These are phyloP conservation scores for Rachicladosporium sp. DNA, from an alignment of 2,329 filamentous ascomycete genomes.

Conservation along the genomic window DNA sequence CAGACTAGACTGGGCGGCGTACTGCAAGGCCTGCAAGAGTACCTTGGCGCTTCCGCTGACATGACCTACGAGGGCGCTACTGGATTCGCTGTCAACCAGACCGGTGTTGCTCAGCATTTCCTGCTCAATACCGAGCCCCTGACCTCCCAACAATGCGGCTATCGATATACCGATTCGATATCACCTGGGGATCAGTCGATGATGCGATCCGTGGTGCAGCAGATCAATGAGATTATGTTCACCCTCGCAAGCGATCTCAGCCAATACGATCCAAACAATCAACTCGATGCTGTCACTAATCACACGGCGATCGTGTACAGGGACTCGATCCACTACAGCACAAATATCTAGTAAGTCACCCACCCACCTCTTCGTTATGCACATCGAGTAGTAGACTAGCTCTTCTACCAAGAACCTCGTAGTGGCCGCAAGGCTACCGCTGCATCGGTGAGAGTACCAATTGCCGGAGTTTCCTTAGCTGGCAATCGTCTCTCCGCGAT, in stretches of 20 bases:
- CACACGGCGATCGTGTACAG: conserved; percentile 8
- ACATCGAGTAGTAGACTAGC: too few relatives aligned
- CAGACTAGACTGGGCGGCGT: conserved; percentile 8
- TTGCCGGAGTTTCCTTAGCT: too few relatives aligned
- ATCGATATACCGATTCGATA: conserved; percentile 8
- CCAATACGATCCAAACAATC: neutral
- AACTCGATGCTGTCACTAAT: neutral
- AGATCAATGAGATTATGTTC: conserved; percentile 15
- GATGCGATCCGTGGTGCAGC: conserved; percentile 5
- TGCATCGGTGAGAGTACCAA: too few relatives aligned
- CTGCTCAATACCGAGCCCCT: conserved; percentile 6
- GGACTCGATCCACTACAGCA: conserved; percentile 17
- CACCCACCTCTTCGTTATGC: too few relatives aligned
- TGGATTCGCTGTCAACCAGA: conserved; percentile 6
- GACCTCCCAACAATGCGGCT: conserved; percentile 9
- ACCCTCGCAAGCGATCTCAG: neutral
- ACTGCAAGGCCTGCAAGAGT: conserved; percentile 7
- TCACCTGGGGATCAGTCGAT: conserved; percentile 1
- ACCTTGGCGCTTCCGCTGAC: conserved; percentile 9
- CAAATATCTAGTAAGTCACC: conserved; percentile 8
- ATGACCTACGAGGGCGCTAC: conserved; percentile 4
- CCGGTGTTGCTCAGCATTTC: conserved; percentile 8
- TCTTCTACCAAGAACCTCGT: too few relatives aligned
- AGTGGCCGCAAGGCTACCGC: too few relatives aligned
- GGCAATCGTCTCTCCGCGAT: too few relatives aligned